Percentiles rank a stretch among this genome's conserved stretches.
These are phyloP conservation scores for Wilcoxina mikolae DNA, from an alignment of 495 filamentous ascomycete genomes.

Conservation along the genomic window DNA sequence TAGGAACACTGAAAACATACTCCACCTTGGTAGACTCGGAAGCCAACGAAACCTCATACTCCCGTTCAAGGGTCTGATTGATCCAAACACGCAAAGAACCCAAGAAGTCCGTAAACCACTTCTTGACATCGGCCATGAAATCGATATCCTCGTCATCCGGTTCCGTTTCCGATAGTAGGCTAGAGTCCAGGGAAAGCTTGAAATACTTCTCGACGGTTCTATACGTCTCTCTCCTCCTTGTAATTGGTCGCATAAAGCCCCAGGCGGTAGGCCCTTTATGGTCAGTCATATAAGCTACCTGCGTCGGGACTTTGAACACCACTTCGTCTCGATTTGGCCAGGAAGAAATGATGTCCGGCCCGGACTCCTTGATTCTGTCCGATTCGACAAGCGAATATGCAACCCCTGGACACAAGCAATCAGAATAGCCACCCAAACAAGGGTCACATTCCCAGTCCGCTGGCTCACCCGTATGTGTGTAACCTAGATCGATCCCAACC, in stretches of 20 bases:
- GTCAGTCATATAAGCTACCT: background rate
- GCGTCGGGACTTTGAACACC: background rate
- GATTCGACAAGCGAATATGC: background rate
- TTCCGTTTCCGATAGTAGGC: background rate
- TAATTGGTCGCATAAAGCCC: background rate
- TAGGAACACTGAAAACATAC: slow-evolving; percentile 2
- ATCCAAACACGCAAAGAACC: background rate
- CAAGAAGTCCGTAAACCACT: background rate
- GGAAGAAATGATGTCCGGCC: background rate
- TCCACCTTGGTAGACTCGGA: background rate
- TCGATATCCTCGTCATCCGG: background rate
- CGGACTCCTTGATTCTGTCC: background rate
- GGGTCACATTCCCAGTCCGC: background rate
- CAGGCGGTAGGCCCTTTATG: background rate
- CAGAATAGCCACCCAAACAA: background rate
- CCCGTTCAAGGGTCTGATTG: background rate
- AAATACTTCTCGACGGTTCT: background rate
- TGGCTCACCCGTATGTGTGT: slow-evolving; percentile 1
- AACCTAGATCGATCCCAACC: slow-evolving; percentile 1
- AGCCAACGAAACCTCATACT: background rate
- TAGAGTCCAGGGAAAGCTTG: background rate
- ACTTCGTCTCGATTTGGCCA: background rate
- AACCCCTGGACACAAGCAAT: background rate
- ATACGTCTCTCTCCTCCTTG: background rate
- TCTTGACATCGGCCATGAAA: background rate